These are phyloP conservation scores for Quercus suber DNA, from an alignment of 306 rosid genomes.

Conservation along the genomic window DNA sequence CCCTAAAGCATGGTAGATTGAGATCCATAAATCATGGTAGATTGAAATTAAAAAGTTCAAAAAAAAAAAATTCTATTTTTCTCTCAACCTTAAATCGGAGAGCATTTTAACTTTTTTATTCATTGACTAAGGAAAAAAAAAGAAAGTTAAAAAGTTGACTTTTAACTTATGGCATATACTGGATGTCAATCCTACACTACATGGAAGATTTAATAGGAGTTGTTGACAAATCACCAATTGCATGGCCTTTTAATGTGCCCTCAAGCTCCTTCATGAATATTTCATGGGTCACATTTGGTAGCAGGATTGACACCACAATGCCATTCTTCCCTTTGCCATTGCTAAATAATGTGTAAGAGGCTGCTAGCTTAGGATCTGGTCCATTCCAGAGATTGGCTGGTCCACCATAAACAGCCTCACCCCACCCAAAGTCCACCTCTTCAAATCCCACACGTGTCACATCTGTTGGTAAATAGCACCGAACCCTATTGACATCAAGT, in stretches of 20 bases:
- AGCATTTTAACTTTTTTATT: too few relatives aligned
- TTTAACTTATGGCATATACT: too few relatives aligned
- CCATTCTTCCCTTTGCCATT: constrained; percentile 42
- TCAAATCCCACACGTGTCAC: constrained; percentile 48
- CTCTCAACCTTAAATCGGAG: too few relatives aligned
- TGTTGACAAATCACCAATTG: background rate
- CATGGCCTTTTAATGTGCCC: background rate
- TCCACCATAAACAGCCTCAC: constrained; percentile 49
- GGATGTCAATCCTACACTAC: too few relatives aligned
- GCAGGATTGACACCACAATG: constrained; percentile 43
- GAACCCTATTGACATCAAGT: constrained; percentile 46
- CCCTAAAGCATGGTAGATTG: too few relatives aligned
- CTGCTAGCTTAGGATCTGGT: constrained; percentile 41
- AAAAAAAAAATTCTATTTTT: too few relatives aligned
- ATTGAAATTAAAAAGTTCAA: too few relatives aligned
- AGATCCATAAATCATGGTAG: too few relatives aligned
- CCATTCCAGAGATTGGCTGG: constrained; percentile 50
- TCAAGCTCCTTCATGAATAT: constrained; percentile 35
- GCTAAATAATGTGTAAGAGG: constrained; percentile 34
- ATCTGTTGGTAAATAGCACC: constrained; percentile 46
- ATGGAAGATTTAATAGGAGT: background rate
- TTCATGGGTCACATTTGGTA: constrained; percentile 42
- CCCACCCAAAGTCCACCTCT: constrained; percentile 65
- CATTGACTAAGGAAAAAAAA: too few relatives aligned
- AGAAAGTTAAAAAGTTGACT: too few relatives aligned